These are phyloP conservation scores for Amanita pseudoporphyria DNA, from an alignment of 768 basidiomycete genomes.

Conservation along the genomic window DNA sequence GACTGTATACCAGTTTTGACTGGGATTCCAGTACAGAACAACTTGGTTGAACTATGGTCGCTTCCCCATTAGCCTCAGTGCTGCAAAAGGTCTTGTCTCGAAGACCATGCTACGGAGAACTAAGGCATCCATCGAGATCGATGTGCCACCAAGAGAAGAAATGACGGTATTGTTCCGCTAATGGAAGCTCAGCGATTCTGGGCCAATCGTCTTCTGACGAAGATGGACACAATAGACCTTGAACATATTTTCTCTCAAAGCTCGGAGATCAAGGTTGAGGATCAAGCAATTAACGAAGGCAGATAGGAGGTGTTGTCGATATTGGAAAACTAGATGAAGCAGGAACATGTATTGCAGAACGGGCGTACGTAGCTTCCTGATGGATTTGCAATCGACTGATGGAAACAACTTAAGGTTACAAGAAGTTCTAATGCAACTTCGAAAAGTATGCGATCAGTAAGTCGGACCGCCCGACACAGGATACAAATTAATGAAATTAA, in stretches of 20 bases:
- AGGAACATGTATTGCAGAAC: constrained; percentile 7
- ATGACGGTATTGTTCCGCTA: constrained; percentile 47
- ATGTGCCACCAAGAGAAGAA: constrained; percentile 50
- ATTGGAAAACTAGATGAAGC: constrained; percentile 28
- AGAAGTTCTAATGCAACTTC: constrained; percentile 53
- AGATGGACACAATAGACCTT: constrained; percentile 39
- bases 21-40: constrained; percentile 68
- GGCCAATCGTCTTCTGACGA: constrained; percentile 46
- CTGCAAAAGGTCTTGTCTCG: constrained; percentile 37
- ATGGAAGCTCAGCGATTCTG: constrained; percentile 54
- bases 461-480: constrained; percentile 10
- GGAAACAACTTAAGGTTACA: constrained; percentile 30
- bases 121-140: constrained; percentile 34
- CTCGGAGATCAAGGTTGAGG: constrained; percentile 15
- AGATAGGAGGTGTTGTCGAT: constrained; percentile 29
- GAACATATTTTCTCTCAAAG: constrained; percentile 32
- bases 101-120: constrained; percentile 53
- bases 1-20: constrained; percentile 39
- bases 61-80: constrained; percentile 44
- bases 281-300: constrained; percentile 22
- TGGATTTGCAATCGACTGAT: neutral
- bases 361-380: constrained; percentile 16
- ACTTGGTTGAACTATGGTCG: constrained; percentile 48
- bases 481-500: neutral
- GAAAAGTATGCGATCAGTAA: constrained; percentile 63